Percentiles rank a stretch among this genome's conserved stretches.
phyloP scores from a whole-genome alignment of 495 filamentous ascomycete genomes.

The Talaromyces liani region DNA sequence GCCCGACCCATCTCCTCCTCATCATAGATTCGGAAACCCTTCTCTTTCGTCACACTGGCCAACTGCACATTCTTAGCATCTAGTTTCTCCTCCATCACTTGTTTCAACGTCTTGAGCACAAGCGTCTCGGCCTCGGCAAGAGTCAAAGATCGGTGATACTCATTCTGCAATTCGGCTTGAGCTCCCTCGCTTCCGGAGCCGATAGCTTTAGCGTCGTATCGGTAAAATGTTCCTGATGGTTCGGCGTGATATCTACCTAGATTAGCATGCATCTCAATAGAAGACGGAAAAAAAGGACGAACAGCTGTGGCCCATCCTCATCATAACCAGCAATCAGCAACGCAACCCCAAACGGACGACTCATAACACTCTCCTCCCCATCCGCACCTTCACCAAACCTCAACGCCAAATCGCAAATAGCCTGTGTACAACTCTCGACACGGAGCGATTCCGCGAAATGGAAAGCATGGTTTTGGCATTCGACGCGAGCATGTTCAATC shows the following conservation, averaged over 20 bases:
- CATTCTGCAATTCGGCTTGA: conserved; percentile 95
- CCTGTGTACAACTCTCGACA: conserved; percentile 97
- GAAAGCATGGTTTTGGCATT: conserved; percentile 93
- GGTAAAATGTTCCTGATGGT: conserved; percentile 95
- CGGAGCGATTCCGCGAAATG: conserved; percentile 91
- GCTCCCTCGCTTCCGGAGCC: conserved; percentile 94
- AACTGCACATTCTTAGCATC: conserved; percentile 98
- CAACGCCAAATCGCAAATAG: conserved; percentile 94
- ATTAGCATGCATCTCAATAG: neutral
- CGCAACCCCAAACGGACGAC: conserved; percentile 91
- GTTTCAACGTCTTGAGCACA: conserved; percentile 96
- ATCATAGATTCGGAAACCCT: conserved; percentile 94
- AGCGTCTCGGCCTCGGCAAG: conserved; percentile 88
- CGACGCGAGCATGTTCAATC: conserved; percentile 96
- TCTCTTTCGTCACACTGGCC: conserved; percentile 94
- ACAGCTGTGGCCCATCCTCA: conserved; percentile 93
- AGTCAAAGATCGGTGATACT: conserved; percentile 96
- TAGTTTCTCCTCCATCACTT: conserved; percentile 99
- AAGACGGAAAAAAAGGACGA: conserved; percentile 17
- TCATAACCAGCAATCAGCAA: conserved; percentile 94
- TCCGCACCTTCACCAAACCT: conserved; percentile 96
- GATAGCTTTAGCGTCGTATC: conserved; percentile 98
- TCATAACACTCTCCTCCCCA: conserved; percentile 98
- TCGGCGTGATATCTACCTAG: conserved; percentile 80
- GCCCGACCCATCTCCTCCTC: conserved; percentile 93